phyloP scores from a whole-genome alignment of 768 basidiomycete species.

The Lactarius quietus region DNA sequence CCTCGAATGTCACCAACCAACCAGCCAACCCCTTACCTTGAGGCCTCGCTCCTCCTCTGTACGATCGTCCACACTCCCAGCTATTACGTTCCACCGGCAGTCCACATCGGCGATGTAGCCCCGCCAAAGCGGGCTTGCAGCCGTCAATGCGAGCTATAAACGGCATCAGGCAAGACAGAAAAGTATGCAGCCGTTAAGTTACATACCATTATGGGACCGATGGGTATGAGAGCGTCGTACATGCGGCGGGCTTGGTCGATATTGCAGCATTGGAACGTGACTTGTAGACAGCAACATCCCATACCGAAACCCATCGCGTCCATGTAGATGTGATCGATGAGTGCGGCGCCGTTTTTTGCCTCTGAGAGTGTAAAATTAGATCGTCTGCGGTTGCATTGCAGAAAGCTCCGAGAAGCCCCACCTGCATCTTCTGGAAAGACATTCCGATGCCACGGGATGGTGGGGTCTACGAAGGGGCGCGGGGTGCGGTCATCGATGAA shows the following conservation, averaged over 20 bases:
- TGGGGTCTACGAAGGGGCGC: conserved; percentile 85
- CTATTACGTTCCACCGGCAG: conserved; percentile 98
- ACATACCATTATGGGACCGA: conserved; percentile 90
- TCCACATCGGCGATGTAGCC: conserved; percentile 96
- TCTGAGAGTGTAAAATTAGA: conserved; percentile 44
- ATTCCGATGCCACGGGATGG: conserved; percentile 85
- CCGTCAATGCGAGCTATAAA: conserved; percentile 82
- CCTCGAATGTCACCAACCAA: conserved; percentile 12
- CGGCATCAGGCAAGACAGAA: not conserved
- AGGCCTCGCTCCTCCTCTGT: conserved; percentile 92
- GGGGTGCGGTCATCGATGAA: conserved; percentile 87
- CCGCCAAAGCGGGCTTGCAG: conserved; percentile 92
- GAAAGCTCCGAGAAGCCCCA: conserved; percentile 33
- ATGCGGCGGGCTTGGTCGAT: conserved; percentile 87
- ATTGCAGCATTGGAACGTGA: conserved; percentile 97
- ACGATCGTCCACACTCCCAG: conserved; percentile 97
- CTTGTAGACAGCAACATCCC: conserved; percentile 97
- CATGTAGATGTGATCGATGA: conserved; percentile 90
- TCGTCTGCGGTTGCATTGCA: conserved; percentile 3
- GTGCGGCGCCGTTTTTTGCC: conserved; percentile 85
- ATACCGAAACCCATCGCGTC: conserved; percentile 99
- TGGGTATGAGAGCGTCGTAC: conserved; percentile 94
- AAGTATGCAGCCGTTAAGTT: not conserved
- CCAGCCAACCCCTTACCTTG: conserved; percentile 48
- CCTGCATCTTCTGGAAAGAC: conserved; percentile 83